A percentile compares a stretch with the other conserved stretches of the same genome.
Evolutionary conservation across 2,329 filamentous ascomycete genomes (phyloP).

Genomic region (Aspergillus alliaceus): DNA sequence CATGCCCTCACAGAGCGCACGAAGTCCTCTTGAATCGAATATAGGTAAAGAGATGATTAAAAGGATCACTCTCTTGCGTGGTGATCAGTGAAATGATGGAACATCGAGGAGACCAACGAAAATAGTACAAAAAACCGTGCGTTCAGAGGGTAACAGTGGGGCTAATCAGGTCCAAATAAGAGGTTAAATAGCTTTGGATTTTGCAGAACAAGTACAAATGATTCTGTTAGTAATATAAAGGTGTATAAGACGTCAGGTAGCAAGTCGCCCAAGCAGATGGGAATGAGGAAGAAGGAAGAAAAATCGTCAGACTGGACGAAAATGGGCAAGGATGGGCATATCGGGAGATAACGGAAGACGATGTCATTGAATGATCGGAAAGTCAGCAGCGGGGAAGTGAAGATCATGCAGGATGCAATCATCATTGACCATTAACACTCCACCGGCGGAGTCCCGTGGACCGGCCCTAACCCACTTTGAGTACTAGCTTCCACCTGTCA

Average conservation of each 20-base stretch:
- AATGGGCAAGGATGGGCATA: conserved; percentile 12
- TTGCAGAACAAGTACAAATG: not conserved
- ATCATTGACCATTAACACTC: not conserved
- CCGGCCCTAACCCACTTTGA: not conserved
- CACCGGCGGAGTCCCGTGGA: not conserved
- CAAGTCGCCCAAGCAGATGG: not conserved
- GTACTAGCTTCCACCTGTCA: not conserved
- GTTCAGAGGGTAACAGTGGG: not conserved
- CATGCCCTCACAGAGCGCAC: conserved; percentile 36
- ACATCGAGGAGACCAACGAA: not conserved
- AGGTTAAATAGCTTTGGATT: not conserved
- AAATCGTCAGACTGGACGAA: conserved; percentile 9
- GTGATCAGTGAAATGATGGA: not conserved
- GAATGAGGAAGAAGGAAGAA: not conserved
- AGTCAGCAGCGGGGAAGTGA: conserved; percentile 11
- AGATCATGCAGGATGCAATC: conserved; percentile 3
- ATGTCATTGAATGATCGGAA: conserved; percentile 9
- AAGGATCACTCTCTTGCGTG: not conserved
- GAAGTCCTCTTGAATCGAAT: conserved; percentile 7
- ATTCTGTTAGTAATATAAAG: not conserved
- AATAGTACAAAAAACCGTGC: not conserved
- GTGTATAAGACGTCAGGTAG: not conserved
- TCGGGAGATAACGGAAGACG: conserved; percentile 12
- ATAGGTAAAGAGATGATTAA: too few relatives aligned
- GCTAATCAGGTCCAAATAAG: not conserved